Evolutionary conservation across 2,329 filamentous ascomycete species (phyloP), one percentile per base, ranked within the genome.

Genomic region (Botrytis elliptica): DNA sequence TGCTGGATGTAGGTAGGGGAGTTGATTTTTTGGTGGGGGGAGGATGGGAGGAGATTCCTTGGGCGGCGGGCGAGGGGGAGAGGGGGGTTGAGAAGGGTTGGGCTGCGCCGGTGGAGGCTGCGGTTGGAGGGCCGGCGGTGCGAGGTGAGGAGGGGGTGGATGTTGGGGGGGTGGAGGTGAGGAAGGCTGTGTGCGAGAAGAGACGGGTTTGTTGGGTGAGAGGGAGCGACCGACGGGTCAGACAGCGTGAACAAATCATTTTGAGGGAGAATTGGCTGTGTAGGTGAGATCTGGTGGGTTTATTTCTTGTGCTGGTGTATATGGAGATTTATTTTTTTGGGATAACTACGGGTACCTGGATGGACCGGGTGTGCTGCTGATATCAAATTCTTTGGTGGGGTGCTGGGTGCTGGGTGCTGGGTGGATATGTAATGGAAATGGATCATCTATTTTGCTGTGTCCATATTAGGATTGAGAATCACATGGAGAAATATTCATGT

Each of bases 161-260:
- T 62, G 74, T 62, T 46, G 70, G 69, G 79, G 80, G 75, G 78
- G 80, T 70, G 25, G 76, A 74, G 81, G 78, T 57, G 7, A 46
- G 40, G 29, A 42, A 60, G 22, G 71, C 25, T 20, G 66, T 75
- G 59, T 66, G 59, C 52, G 71, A 64, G 70, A 79, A 76, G 36
- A 68, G 2, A 44, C 77, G 76, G 52, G 73, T 49, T 40, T 73
- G 59, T 44, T 74, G 59, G 8, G 62, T 71, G 46, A 57, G 62
- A 71, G 49, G 63, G 71, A 76, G 65, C 4, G 75, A 82, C 74
- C 83, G 84, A 75, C 83, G 82, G 76, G 86, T 85, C 70, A 90
- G 82, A 81, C 88, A 90, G 77, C 83, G 78, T 40, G 76, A 75
- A 76, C 81, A 82, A 73, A 82, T 82, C 81, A 83, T 83, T 76